Evolutionary conservation across 805 yeast genomes (phyloP).

Genomic region (Cyberlindnera sargentensis): DNA sequence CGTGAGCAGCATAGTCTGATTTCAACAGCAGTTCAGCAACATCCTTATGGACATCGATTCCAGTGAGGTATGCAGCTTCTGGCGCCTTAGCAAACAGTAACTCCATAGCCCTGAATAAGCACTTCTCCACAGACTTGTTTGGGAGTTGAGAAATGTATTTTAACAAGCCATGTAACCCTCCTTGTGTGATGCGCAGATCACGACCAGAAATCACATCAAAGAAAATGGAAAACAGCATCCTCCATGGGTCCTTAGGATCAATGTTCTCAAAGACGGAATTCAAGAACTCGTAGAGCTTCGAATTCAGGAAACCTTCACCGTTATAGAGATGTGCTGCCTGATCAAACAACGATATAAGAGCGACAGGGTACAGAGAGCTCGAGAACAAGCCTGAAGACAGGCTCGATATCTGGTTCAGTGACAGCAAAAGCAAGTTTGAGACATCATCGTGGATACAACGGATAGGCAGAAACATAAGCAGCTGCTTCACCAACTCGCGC

Average conservation of each 20-base stretch:
- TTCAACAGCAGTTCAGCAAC: conserved; percentile 13
- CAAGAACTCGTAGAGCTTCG: not conserved
- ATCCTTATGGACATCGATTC: conserved; percentile 5
- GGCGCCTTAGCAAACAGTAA: conserved; percentile 10
- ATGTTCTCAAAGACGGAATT: not conserved
- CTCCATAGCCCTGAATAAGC: conserved; percentile 9
- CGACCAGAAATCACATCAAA: conserved; percentile 3
- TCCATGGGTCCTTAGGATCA: conserved; percentile 8
- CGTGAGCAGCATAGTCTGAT: not conserved
- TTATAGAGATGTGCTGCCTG: conserved; percentile 6
- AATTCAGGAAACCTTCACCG: not conserved
- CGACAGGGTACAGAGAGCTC: conserved; percentile 5
- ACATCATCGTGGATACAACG: conserved; percentile 22
- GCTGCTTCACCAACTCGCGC: not conserved
- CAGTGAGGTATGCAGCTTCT: conserved; percentile 1
- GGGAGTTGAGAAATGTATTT: conserved; percentile 5
- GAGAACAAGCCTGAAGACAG: not conserved
- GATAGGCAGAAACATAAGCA: conserved; percentile 14
- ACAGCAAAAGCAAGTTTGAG: conserved; percentile 18
- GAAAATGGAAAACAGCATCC: conserved; percentile 8
- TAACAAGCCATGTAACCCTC: conserved; percentile 6
- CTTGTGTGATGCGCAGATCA: conserved; percentile 2
- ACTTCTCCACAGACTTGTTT: not conserved
- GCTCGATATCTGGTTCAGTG: conserved; percentile 6
- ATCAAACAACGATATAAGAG: conserved; percentile 20